These are phyloP conservation scores for Geotrichum histeridarum DNA, from an alignment of 1,139 yeast genomes.

Conservation along the genomic window DNA sequence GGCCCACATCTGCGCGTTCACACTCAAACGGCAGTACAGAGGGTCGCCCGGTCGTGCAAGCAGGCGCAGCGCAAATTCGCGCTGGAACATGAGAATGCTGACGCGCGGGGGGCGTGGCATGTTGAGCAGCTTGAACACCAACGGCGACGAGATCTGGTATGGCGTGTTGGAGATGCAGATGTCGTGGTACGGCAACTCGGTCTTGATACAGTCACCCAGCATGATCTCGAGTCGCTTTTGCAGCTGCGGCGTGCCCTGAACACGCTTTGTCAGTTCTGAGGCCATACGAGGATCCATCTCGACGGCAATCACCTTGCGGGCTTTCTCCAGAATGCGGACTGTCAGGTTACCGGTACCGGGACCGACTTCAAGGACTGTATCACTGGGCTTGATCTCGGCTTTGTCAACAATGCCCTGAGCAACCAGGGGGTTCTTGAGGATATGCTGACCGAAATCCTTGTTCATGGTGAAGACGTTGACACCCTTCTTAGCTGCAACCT, in stretches of 20 bases:
- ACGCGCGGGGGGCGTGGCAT: slow-evolving; percentile 94
- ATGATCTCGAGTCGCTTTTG: slow-evolving; percentile 87
- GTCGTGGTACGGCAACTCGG: slow-evolving; percentile 91
- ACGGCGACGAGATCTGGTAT: slow-evolving; percentile 92
- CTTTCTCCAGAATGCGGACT: slow-evolving; percentile 85
- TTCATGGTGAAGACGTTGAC: slow-evolving; percentile 78
- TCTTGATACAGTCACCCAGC: slow-evolving; percentile 93
- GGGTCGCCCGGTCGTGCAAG: slow-evolving; percentile 95
- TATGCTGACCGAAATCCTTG: slow-evolving; percentile 95
- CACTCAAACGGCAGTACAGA: slow-evolving; percentile 85
- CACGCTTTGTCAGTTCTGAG: slow-evolving; percentile 94
- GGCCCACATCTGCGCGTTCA: slow-evolving; percentile 99
- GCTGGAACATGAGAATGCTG: slow-evolving; percentile 92
- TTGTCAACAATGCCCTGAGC: slow-evolving; percentile 98
- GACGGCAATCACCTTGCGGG: slow-evolving; percentile 85
- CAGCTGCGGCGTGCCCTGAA: slow-evolving; percentile 81
- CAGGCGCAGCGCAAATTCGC: slow-evolving; percentile 90
- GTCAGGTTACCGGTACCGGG: slow-evolving; percentile 99
- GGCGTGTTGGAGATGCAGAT: slow-evolving; percentile 97
- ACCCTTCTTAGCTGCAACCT: slow-evolving; percentile 15
- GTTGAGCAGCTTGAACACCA: slow-evolving; percentile 84
- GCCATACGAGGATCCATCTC: slow-evolving; percentile 99
- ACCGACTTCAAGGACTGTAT: slow-evolving; percentile 91
- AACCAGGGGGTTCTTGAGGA: slow-evolving; percentile 87
- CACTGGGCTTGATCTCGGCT: slow-evolving; percentile 88